Conservation (phyloP, 2,329 filamentous ascomycete genomes). For the Cadophora sp. region DNA sequence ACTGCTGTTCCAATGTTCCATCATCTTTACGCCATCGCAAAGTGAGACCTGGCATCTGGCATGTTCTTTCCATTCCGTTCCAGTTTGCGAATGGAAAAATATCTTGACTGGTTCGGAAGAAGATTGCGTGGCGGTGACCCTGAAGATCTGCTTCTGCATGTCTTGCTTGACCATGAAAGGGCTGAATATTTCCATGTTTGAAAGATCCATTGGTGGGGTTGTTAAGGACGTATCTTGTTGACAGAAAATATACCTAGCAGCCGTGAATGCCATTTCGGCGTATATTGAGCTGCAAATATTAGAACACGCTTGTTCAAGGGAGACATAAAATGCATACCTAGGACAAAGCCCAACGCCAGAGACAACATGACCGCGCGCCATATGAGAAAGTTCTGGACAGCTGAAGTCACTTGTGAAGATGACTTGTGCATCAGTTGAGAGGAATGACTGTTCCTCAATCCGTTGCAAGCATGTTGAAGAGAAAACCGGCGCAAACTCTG, state of each 20-base stretch:
- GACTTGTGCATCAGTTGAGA: neutral
- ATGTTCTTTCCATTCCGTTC: neutral
- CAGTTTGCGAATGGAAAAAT: neutral
- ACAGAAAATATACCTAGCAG: slow-evolving; percentile 1
- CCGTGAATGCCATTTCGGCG: slow-evolving; percentile 3
- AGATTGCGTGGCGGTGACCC: slow-evolving; percentile 1
- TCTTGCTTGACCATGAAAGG: neutral
- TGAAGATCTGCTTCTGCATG: neutral
- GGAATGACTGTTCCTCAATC: slow-evolving; percentile 5
- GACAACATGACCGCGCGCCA: slow-evolving; percentile 32
- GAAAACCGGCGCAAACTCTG: slow-evolving; percentile 33
- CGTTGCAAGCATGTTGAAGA: slow-evolving; percentile 1
- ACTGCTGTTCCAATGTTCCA: slow-evolving; percentile 6
- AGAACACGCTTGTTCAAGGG: neutral
- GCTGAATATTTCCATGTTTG: slow-evolving; percentile 8
- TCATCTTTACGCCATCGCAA: slow-evolving; percentile 7
- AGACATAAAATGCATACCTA: neutral
- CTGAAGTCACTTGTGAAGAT: slow-evolving; percentile 1
- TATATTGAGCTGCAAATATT: neutral
- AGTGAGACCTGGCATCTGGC: slow-evolving; percentile 6
- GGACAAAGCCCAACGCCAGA: slow-evolving; percentile 29
- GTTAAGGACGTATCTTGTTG: neutral
- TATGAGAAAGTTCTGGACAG: slow-evolving; percentile 45
- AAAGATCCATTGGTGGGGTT: slow-evolving; percentile 2
- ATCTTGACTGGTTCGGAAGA: neutral